Conservation (phyloP, 352 stramenopile genomes). For the Thalassiosira hispida region DNA sequence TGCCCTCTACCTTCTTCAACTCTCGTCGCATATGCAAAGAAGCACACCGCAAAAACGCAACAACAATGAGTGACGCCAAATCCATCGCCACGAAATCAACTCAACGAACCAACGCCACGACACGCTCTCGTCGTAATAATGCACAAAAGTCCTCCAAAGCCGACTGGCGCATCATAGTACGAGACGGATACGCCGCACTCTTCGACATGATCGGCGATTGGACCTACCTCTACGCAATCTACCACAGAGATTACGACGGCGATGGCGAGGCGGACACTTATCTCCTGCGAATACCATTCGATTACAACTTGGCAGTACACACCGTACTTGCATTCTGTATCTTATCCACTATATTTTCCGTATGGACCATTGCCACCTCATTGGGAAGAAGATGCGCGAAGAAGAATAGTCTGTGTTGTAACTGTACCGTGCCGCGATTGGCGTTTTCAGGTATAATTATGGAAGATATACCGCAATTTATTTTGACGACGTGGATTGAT, state of each 20-base stretch:
- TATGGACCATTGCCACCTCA: slow-evolving; percentile 37
- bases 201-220: slow-evolving; percentile 53
- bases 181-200: slow-evolving; percentile 31
- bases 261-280: slow-evolving; percentile 24
- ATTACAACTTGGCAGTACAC: slow-evolving; percentile 23
- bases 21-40: no score
- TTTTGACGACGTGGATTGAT: slow-evolving; percentile 44
- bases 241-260: slow-evolving; percentile 33
- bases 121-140: neutral
- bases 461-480: slow-evolving; percentile 52
- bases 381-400: slow-evolving; percentile 10
- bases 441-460: slow-evolving; percentile 30
- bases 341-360: slow-evolving; percentile 20
- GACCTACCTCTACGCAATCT: slow-evolving; percentile 37
- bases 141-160: slow-evolving; percentile 4
- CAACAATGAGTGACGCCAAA: slow-evolving; percentile 10
- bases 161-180: slow-evolving; percentile 21
- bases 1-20: no score
- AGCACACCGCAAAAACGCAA: no score
- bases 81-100: slow-evolving; percentile 7
- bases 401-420: slow-evolving; percentile 42
- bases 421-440: slow-evolving; percentile 42
- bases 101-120: neutral
- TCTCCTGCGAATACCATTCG: neutral
- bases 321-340: slow-evolving; percentile 36